Conservation (phyloP, 441 rosid genomes). For the Mallotus japonicus region DNA sequence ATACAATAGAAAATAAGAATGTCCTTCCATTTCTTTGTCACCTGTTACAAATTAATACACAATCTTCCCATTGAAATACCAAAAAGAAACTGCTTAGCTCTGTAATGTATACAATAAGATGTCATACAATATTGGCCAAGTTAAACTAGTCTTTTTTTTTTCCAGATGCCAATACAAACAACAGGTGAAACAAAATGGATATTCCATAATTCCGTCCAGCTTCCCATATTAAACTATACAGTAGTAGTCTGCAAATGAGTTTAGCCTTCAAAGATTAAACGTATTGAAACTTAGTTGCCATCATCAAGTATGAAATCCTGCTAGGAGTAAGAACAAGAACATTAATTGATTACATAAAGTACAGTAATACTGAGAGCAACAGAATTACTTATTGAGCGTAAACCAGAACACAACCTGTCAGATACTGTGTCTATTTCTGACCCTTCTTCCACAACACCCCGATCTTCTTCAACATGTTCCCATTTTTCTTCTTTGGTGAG, state of each 20-base stretch:
- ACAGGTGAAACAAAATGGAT: constrained; percentile 12
- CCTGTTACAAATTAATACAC: constrained; percentile 19
- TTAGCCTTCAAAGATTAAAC: constrained; percentile 1
- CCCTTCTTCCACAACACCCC: constrained; percentile 89
- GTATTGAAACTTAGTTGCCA: not conserved
- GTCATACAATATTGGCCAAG: not conserved
- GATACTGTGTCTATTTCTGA: constrained; percentile 45
- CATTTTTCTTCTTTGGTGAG: constrained; percentile 85
- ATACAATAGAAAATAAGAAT: not conserved
- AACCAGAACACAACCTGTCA: constrained; percentile 14
- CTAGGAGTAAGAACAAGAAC: not conserved
- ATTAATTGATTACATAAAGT: not conserved
- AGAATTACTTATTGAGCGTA: not conserved
- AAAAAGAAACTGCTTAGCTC: constrained; percentile 1
- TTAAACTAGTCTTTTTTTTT: no score
- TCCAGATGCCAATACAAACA: not conserved
- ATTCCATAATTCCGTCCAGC: not conserved
- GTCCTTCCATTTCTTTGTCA: constrained; percentile 1
- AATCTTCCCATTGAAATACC: not conserved
- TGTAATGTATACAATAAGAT: not conserved
- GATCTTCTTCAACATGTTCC: constrained; percentile 82
- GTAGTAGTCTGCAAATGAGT: not conserved
- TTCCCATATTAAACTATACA: constrained; percentile 24
- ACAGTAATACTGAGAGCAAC: not conserved
- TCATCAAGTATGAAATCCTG: constrained; percentile 10